Evolutionary conservation across 2,329 filamentous ascomycete genomes (phyloP), one percentile per base, ranked within the genome.

Genomic region (Ophiostoma montium): DNA sequence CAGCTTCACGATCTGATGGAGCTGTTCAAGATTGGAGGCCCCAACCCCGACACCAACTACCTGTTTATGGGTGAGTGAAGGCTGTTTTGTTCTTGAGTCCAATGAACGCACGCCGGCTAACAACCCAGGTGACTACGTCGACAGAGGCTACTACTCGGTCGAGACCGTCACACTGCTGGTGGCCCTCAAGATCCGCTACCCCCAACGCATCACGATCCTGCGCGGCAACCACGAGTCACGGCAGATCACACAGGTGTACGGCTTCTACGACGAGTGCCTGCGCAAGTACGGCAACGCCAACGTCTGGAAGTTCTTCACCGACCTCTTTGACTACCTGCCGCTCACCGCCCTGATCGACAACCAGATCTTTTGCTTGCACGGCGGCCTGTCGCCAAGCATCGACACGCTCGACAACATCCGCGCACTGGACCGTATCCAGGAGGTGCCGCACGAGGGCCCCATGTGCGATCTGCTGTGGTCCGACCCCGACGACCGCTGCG

Each of bases 1-100:
- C 92, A 98, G 69, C 96, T 96, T 67, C 90, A 96, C 68, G 92
- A 98, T 64, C 70, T 98, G 67, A 96, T 98, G 88, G 92, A 98
- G 71, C 80, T 98, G 48, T 98, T 98, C 78, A 94, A 94, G 72
- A 96, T 98, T 66, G 92, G 92, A 59, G 92, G 92, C 49, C 88
- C 89, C 53, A 95, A 95, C 64, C 92, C 92, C 57, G 92, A 98
- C 68, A 96, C 92, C 63, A 96, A 96, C 73, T 96, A 96, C 69
- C 82, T 96, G 57, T 96, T 96, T 72, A 96, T 98, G 88, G 89
- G 87, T 92, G 8, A 70, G n/a, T n/a, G n/a, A n/a, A n/a, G n/a
- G 53, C 38, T n/a, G n/a, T 4, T 38, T 11, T n/a, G n/a, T n/a
- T n/a, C n/a, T n/a, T n/a, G n/a, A n/a, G n/a, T n/a, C n/a, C n/a